Evolutionary conservation across 2,329 filamentous ascomycete genomes (phyloP), one percentile per base, ranked within the genome.

Genomic region (Plenodomus biglobosus): DNA sequence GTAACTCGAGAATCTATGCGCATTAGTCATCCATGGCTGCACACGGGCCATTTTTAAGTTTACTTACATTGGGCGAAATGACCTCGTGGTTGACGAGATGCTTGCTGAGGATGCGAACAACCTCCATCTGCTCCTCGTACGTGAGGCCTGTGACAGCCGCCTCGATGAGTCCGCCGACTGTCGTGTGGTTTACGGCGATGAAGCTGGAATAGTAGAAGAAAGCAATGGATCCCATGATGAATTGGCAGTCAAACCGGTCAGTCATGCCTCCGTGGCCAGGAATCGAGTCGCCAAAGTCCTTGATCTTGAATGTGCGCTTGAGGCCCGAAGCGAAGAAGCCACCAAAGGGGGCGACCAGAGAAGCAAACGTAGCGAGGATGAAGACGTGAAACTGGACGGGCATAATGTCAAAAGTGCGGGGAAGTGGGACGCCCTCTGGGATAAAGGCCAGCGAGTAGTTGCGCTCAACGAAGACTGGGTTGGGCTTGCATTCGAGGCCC

Each of bases 181-280:
- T 90, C 34, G 88, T 85, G 73, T 92, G 90, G 78, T 96, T 85
- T 6, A 90, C 80, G 3, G 92, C 92, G 65, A 99, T 92, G 72
- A 99, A 99, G 66, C 88, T 94, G 72, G 96, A 92, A 76, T 95
- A 99, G 76, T 99, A 99, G 82, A 99, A 92, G 78, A 91, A 97
- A 15, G 92, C 85, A 66, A 99, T 97, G 75, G 96, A 94, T 8
- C 94, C 94, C 94, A 99, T 99, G 78, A 97, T 97, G 76, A 99
- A 99, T 70, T 99, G 94, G 73, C 94, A 99, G 70, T 99, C 94
- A 92, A 99, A 97, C 53, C 94, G 88, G 71, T 99, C 94, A 15
- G 94, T 99, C 77, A 99, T 97, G 61, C 94, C 94, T 52, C 94
- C 94, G 66, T 99, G 94, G 18, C 94, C 94, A 1, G 94, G 94